Percentiles rank a stretch among this genome's conserved stretches.
phyloP scores from a whole-genome alignment of 768 basidiomycete genomes.

The Hypsizygus marmoreus region DNA sequence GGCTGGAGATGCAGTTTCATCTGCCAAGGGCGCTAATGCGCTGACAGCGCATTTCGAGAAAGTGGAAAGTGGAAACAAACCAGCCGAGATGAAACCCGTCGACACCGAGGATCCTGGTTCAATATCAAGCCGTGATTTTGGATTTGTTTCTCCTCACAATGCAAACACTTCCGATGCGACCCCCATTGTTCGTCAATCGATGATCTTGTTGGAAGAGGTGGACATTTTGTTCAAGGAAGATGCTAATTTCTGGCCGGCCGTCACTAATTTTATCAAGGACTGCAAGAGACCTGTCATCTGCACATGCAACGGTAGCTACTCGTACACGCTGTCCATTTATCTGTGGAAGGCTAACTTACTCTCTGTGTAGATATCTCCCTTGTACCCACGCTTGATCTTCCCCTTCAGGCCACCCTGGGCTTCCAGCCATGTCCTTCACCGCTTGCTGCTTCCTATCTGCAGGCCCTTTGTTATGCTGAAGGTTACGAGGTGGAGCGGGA shows the following conservation, averaged over 20 bases:
- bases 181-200: slow-evolving; percentile 67
- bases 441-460: slow-evolving; percentile 68
- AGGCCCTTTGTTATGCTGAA: slow-evolving; percentile 59
- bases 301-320: slow-evolving; percentile 87
- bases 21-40: slow-evolving; percentile 4
- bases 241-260: slow-evolving; percentile 80
- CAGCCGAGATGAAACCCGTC: background rate
- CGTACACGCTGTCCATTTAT: slow-evolving; percentile 9
- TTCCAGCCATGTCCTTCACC: slow-evolving; percentile 62
- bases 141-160: slow-evolving; percentile 16
- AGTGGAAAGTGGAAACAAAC: background rate
- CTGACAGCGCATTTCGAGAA: slow-evolving; percentile 3
- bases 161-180: slow-evolving; percentile 15
- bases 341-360: slow-evolving; percentile 5
- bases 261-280: slow-evolving; percentile 78
- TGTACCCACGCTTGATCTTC: slow-evolving; percentile 73
- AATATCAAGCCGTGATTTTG: slow-evolving; percentile 22
- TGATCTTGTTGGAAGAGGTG: slow-evolving; percentile 93
- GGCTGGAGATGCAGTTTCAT: slow-evolving; percentile 2
- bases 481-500: slow-evolving; percentile 48
- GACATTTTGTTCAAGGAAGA: slow-evolving; percentile 92
- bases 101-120: slow-evolving; percentile 10
- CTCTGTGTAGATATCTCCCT: slow-evolving; percentile 60
- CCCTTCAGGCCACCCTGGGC: slow-evolving; percentile 68
- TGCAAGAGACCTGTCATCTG: slow-evolving; percentile 88